Evolutionary conservation across 495 filamentous ascomycete genomes (phyloP).

Genomic region (Podospora fimiseda): DNA sequence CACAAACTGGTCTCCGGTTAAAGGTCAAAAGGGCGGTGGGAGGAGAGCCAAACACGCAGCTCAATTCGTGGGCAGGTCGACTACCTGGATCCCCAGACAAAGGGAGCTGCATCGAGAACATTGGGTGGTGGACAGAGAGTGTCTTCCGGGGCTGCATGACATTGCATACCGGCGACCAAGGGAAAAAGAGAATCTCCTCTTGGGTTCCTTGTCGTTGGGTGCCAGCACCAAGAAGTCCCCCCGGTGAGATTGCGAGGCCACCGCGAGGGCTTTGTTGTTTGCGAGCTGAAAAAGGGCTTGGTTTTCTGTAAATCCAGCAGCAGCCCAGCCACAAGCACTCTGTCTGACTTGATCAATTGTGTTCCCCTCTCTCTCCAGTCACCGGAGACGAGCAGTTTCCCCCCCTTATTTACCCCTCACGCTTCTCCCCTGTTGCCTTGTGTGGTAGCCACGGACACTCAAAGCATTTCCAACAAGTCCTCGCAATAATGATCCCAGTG

Average conservation of each 20-base stretch:
- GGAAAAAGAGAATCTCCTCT: conserved; percentile 28
- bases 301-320: conserved; percentile 10
- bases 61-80: conserved; percentile 36
- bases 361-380: conserved; percentile 6
- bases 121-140: conserved; percentile 30
- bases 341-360: conserved; percentile 29
- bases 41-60: conserved; percentile 28
- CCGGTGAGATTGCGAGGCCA: conserved; percentile 15
- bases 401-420: conserved; percentile 25
- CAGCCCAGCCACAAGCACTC: conserved; percentile 18
- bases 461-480: conserved; percentile 18
- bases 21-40: conserved; percentile 41
- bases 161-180: conserved; percentile 35
- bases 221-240: conserved; percentile 6
- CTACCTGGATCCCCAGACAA: conserved; percentile 37
- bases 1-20: conserved; percentile 36
- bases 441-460: conserved; percentile 10
- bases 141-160: conserved; percentile 29
- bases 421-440: conserved; percentile 15
- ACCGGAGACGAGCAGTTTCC: neutral
- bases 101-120: conserved; percentile 41
- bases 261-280: conserved; percentile 27
- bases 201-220: conserved; percentile 31
- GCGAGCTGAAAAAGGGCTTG: conserved; percentile 19
- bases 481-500: conserved; percentile 47